phyloP scores from a whole-genome alignment of 345 rosid species.

The Mercurialis annua region DNA sequence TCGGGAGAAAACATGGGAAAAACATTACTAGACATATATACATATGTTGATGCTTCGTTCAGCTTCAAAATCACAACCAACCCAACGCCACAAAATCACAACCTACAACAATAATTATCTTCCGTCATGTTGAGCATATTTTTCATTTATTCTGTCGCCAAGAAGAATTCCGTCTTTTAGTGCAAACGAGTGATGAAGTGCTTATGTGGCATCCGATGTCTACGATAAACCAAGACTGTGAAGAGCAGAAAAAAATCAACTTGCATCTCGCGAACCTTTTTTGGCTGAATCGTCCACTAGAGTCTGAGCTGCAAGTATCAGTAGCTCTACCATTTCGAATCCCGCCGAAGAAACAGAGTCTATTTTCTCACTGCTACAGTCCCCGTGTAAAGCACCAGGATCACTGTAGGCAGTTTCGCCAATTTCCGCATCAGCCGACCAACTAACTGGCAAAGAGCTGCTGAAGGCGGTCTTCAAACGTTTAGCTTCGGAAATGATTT shows the following conservation, averaged over 20 bases:
- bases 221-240: not conserved
- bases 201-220: constrained; percentile 6
- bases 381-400: constrained; percentile 16
- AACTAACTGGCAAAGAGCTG: constrained; percentile 80
- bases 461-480: constrained; percentile 90
- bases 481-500: constrained; percentile 64
- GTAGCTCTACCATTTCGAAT: constrained; percentile 94
- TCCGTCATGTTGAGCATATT: not conserved
- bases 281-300: constrained; percentile 37
- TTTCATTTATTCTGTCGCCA: not conserved
- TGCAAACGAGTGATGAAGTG: not conserved
- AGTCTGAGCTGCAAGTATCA: constrained; percentile 68
- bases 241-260: constrained; percentile 10
- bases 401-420: constrained; percentile 25
- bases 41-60: no score
- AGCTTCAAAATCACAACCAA: no score
- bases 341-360: constrained; percentile 88
- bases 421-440: constrained; percentile 70
- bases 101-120: constrained; percentile 4
- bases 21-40: no score
- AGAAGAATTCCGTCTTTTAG: not conserved
- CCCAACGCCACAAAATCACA: not conserved
- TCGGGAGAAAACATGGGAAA: no score
- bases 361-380: constrained; percentile 44
- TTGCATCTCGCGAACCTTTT: constrained; percentile 18